Conservation (phyloP, 305 asterid genomes). For the Fraxinus sp. region DNA sequence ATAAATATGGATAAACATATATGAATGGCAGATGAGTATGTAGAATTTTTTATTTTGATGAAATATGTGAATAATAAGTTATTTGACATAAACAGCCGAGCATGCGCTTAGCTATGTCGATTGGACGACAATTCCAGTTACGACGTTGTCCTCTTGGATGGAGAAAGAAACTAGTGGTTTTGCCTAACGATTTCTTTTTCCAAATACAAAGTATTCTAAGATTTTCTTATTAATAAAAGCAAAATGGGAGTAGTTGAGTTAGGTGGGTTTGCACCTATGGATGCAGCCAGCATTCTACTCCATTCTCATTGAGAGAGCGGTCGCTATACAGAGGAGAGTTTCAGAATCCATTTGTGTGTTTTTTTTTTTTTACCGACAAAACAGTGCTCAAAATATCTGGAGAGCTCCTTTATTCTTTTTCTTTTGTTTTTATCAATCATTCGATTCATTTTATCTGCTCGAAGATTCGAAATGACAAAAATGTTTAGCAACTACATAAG, state of each 20-base stretch:
- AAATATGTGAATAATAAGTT: not conserved
- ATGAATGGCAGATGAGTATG: not conserved
- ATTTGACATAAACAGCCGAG: not conserved
- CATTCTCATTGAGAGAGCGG: not conserved
- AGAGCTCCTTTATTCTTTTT: not conserved
- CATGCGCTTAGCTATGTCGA: not conserved
- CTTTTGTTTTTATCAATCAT: not conserved
- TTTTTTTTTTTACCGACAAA: not conserved
- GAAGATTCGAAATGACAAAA: not conserved
- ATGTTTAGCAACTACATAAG: not conserved
- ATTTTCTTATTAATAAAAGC: slow-evolving; percentile 9
- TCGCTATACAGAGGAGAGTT: not conserved
- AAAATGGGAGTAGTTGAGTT: slow-evolving; percentile 26
- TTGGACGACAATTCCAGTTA: not conserved
- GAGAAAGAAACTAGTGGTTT: slow-evolving; percentile 4
- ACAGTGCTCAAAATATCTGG: not conserved
- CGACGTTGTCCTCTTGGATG: not conserved
- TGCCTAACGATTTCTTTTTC: slow-evolving; percentile 16
- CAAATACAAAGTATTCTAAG: not conserved
- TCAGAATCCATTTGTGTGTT: not conserved
- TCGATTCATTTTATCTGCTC: not conserved
- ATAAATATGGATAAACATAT: not conserved
- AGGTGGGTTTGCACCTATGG: slow-evolving; percentile 40
- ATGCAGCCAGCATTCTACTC: slow-evolving; percentile 21
- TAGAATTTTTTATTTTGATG: not conserved